Percentiles rank a stretch among this genome's conserved stretches.
phyloP scores from a whole-genome alignment of 1,284 basidiomycete species.

The Malassezia nana region DNA sequence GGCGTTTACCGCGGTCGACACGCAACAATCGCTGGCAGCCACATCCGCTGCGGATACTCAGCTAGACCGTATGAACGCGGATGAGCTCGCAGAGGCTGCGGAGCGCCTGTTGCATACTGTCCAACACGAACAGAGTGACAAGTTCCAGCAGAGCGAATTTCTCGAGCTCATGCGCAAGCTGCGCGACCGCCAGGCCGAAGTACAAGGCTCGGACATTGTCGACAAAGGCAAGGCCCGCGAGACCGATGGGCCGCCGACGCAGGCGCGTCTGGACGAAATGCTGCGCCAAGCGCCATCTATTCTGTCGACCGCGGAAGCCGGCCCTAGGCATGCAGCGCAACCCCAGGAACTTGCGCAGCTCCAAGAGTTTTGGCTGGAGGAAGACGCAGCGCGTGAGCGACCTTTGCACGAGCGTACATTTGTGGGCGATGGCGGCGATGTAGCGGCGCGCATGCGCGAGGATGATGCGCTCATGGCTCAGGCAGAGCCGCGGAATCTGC shows the following conservation, averaged over 20 bases:
- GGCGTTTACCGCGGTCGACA: slow-evolving; percentile 37
- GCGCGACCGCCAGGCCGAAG: slow-evolving; percentile 69
- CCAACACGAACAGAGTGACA: slow-evolving; percentile 60
- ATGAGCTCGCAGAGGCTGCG: slow-evolving; percentile 49
- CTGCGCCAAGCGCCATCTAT: neutral
- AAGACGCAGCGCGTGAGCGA: slow-evolving; percentile 29
- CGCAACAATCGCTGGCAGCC: slow-evolving; percentile 3
- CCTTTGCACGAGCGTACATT: slow-evolving; percentile 23
- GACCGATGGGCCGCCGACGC: slow-evolving; percentile 15
- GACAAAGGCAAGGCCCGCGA: slow-evolving; percentile 31
- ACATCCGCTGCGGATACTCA: neutral
- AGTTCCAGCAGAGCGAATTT: slow-evolving; percentile 80
- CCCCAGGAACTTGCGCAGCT: slow-evolving; percentile 17
- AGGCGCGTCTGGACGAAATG: slow-evolving; percentile 13
- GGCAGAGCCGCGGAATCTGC: neutral
- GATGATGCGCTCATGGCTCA: slow-evolving; percentile 21
- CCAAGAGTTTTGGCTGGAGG: slow-evolving; percentile 44
- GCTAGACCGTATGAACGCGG: slow-evolving; percentile 27
- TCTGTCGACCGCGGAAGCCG: neutral
- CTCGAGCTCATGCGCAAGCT: slow-evolving; percentile 75
- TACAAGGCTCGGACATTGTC: slow-evolving; percentile 71
- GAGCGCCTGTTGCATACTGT: slow-evolving; percentile 48
- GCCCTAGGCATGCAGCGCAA: neutral
- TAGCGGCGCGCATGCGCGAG: slow-evolving; percentile 33
- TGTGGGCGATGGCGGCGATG: slow-evolving; percentile 38